Conservation (phyloP, 441 rosid species). For the Populus hybrid region DNA sequence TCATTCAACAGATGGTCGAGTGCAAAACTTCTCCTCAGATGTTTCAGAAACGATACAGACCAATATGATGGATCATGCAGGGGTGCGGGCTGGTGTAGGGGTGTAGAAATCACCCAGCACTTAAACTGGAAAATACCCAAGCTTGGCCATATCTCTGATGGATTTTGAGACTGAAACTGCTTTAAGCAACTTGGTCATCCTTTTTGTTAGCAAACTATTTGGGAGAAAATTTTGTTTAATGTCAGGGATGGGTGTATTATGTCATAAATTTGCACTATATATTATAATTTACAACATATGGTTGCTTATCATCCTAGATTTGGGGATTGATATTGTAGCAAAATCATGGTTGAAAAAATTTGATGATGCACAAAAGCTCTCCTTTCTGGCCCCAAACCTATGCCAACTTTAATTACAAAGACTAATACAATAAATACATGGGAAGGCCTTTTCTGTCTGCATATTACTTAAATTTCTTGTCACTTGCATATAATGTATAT, state of each 20-base stretch:
- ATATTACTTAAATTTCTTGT: background rate
- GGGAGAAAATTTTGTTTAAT: background rate
- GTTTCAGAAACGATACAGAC: background rate
- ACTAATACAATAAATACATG: background rate
- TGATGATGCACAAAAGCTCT: background rate
- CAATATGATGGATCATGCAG: constrained; percentile 1
- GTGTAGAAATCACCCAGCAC: background rate
- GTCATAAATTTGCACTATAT: background rate
- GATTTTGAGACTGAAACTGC: background rate
- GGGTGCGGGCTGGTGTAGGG: background rate
- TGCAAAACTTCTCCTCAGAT: background rate
- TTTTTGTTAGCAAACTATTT: background rate
- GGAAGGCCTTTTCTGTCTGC: background rate
- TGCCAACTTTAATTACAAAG: background rate
- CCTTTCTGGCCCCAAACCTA: background rate
- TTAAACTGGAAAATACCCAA: background rate
- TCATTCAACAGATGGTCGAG: constrained; percentile 32
- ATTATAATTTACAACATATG: background rate
- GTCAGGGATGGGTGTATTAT: background rate
- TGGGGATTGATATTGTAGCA: background rate
- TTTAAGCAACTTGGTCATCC: background rate
- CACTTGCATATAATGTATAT: background rate
- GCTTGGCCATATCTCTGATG: background rate
- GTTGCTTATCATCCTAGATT: background rate
- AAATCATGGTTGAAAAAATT: background rate